A percentile compares a stretch with the other conserved stretches of the same genome.
Conservation (phyloP, 2,329 filamentous ascomycete genomes). For the Trichoderma koningiopsis region DNA sequence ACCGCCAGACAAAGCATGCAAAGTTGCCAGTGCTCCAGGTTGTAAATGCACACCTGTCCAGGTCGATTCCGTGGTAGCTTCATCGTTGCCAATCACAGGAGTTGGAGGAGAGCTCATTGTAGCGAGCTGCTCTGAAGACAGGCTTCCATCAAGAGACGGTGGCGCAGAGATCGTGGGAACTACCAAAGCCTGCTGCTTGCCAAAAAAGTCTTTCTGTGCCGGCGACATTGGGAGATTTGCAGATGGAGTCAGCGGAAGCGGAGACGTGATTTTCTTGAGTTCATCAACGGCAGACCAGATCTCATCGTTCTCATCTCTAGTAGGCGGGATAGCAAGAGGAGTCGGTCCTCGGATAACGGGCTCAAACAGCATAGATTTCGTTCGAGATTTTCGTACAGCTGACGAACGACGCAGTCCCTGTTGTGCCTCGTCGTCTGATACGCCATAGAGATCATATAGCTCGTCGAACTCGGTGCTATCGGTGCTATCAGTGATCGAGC, state of each 20-base stretch:
- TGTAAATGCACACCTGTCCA: constrained; percentile 79
- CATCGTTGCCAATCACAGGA: constrained; percentile 65
- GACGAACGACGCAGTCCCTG: constrained; percentile 33
- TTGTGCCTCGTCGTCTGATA: constrained; percentile 56
- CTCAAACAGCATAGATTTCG: constrained; percentile 38
- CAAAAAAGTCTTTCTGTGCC: constrained; percentile 71
- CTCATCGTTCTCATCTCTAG: constrained; percentile 40
- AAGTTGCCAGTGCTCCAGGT: constrained; percentile 75
- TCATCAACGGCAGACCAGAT: constrained; percentile 49
- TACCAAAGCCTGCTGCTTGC: constrained; percentile 60
- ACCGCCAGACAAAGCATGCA: constrained; percentile 69
- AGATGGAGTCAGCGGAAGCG: constrained; percentile 65
- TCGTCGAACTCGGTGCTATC: constrained; percentile 79
- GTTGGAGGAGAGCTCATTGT: constrained; percentile 82
- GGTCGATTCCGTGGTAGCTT: constrained; percentile 57
- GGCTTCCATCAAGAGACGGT: constrained; percentile 86
- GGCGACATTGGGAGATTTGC: constrained; percentile 75
- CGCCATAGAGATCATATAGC: constrained; percentile 82
- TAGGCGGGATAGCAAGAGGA: constrained; percentile 56
- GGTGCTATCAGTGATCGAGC: constrained; percentile 64
- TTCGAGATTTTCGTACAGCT: constrained; percentile 45
- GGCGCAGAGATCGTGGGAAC: constrained; percentile 77
- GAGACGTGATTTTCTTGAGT: constrained; percentile 55
- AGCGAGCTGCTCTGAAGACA: constrained; percentile 85
- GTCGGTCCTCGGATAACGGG: constrained; percentile 41